phyloP scores from a whole-genome alignment of 805 yeast genomes.

The Candida oleophila region DNA sequence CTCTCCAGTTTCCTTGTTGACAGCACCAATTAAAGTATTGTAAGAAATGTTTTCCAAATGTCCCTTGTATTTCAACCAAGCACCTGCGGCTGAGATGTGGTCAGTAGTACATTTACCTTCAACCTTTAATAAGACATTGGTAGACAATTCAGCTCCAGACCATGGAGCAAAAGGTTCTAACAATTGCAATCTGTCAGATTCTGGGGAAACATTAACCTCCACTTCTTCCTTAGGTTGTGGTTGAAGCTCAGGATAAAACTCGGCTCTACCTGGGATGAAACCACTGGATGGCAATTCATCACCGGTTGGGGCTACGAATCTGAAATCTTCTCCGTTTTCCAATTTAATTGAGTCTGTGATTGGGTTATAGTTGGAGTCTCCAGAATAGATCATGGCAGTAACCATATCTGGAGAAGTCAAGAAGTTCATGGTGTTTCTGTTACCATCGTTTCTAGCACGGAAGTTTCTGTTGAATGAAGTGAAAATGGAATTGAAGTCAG shows the following conservation, averaged over 20 bases:
- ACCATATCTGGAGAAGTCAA: constrained; percentile 98
- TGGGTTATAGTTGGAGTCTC: constrained; percentile 91
- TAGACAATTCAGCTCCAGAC: constrained; percentile 79
- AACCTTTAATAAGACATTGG: constrained; percentile 80
- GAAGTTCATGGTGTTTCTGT: constrained; percentile 95
- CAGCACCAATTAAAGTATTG: constrained; percentile 95
- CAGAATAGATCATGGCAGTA: constrained; percentile 94
- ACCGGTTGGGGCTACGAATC: constrained; percentile 77
- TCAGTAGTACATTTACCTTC: constrained; percentile 99
- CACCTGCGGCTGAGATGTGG: constrained; percentile 98
- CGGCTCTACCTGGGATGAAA: constrained; percentile 69
- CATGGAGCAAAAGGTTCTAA: constrained; percentile 86
- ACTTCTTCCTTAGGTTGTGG: constrained; percentile 65
- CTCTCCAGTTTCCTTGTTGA: constrained; percentile 94
- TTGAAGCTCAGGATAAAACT: constrained; percentile 71
- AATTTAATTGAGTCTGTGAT: constrained; percentile 76
- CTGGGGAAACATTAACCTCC: constrained; percentile 70
- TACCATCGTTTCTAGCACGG: constrained; percentile 97
- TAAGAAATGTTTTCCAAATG: constrained; percentile 93
- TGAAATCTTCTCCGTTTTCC: constrained; percentile 69
- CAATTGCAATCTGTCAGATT: constrained; percentile 88
- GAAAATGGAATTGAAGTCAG: constrained; percentile 82
- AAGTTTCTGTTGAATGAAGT: constrained; percentile 98
- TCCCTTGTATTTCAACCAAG: constrained; percentile 97
- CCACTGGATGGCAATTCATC: constrained; percentile 81